A percentile compares a stretch with the other conserved stretches of the same genome.
Evolutionary conservation across 352 stramenopile species (phyloP).

Genomic region (Hyaloperonospora arabidopsidis): DNA sequence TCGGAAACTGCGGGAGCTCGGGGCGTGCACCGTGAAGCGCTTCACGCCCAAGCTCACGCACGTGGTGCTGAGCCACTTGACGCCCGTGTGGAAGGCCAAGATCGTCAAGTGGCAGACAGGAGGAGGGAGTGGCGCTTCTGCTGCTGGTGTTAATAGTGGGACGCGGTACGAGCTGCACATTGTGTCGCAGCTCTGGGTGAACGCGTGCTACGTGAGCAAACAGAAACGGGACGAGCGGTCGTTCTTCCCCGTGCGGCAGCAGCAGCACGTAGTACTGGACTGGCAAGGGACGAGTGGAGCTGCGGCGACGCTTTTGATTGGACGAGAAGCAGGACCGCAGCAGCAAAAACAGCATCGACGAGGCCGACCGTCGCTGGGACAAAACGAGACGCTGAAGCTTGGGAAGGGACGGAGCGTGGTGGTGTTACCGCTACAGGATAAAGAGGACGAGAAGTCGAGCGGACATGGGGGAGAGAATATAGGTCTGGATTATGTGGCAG

Average conservation of each 20-base stretch:
- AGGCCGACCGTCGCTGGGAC: not conserved
- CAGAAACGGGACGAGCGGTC: constrained; percentile 53
- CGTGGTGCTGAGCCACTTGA: constrained; percentile 69
- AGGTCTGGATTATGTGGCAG: not conserved
- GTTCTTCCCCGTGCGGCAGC: constrained; percentile 70
- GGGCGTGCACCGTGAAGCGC: constrained; percentile 60
- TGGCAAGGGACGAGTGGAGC: too few species aligned
- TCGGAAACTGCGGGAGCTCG: constrained; percentile 53
- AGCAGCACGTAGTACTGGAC: not conserved
- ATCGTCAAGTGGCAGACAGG: constrained; percentile 54
- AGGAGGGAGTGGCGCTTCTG: constrained; percentile 26
- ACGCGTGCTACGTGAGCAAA: constrained; percentile 71
- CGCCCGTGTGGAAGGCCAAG: constrained; percentile 58
- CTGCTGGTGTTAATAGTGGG: not conserved
- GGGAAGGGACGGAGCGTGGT: too few species aligned
- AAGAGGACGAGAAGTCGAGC: constrained; percentile 1
- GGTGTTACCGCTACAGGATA: too few species aligned
- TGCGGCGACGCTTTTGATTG: too few species aligned
- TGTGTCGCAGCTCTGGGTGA: constrained; percentile 80
- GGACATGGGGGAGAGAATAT: constrained; percentile 1
- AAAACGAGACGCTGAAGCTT: too few species aligned
- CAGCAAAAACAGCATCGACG: not conserved
- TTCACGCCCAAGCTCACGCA: constrained; percentile 63
- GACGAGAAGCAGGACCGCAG: too few species aligned
- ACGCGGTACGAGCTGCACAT: constrained; percentile 47